Evolutionary conservation across 495 filamentous ascomycete genomes (phyloP).

Genomic region (Saxophila tyrrhenica): DNA sequence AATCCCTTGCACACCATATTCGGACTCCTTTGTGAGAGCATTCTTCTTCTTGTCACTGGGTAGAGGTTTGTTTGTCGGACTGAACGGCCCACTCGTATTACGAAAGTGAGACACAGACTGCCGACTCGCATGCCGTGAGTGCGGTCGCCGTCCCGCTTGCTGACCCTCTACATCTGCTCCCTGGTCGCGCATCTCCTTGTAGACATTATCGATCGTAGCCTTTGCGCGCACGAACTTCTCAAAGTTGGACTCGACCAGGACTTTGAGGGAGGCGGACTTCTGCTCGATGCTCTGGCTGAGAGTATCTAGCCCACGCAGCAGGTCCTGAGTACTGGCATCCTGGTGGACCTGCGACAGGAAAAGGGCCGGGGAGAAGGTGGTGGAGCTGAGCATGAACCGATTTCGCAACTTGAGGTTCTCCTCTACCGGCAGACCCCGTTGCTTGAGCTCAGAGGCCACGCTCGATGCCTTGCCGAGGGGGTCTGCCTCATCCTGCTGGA

Average conservation of each 20-base stretch:
- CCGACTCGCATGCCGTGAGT: slow-evolving; percentile 51
- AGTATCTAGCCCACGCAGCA: slow-evolving; percentile 68
- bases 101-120: slow-evolving; percentile 46
- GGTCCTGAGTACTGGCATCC: slow-evolving; percentile 62
- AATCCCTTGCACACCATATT: slow-evolving; percentile 87
- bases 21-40: slow-evolving; percentile 81
- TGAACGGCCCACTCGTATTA: slow-evolving; percentile 21
- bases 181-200: slow-evolving; percentile 91
- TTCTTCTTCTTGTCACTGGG: slow-evolving; percentile 62
- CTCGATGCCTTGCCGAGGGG: slow-evolving; percentile 71
- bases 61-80: slow-evolving; percentile 26
- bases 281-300: slow-evolving; percentile 87
- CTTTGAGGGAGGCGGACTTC: slow-evolving; percentile 89
- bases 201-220: slow-evolving; percentile 94
- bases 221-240: slow-evolving; percentile 95
- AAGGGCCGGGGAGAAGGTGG: slow-evolving; percentile 82
- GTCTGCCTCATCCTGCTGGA: slow-evolving; percentile 83
- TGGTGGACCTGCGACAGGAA: slow-evolving; percentile 88
- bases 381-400: slow-evolving; percentile 86
- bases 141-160: slow-evolving; percentile 29
- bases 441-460: slow-evolving; percentile 68
- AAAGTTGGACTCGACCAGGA: slow-evolving; percentile 93
- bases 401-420: slow-evolving; percentile 72
- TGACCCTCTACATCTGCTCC: slow-evolving; percentile 48
- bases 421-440: slow-evolving; percentile 67